Base-by-base conservation (phyloP, 202 grass and related monocot genomes). In the Setaria viridis region DNA sequence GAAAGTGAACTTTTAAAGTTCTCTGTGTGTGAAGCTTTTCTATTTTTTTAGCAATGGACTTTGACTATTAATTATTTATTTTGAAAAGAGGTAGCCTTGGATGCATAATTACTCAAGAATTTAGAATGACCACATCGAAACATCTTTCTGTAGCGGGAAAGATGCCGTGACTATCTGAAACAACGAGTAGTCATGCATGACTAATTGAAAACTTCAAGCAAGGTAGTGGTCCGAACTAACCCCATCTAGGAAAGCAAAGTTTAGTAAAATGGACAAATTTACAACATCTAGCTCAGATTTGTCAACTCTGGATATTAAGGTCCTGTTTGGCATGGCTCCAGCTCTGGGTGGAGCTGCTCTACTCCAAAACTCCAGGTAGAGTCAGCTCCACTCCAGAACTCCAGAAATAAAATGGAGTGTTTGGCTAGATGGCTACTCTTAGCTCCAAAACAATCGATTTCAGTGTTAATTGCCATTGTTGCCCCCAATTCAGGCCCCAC, bases 231-330 rank as follows among this genome's bases (percentile, higher is more conserved):
- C 34, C 33, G 10, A 58, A 82, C 37, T 70, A 45, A 25, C 15
- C 2, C 3, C 9, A 0, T 32, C 20, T 69, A 70, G 10, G 35
- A 77, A 45, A 47, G 49, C 25, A 58, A 79, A 62, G 9, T 25
- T 45, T 55, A 57, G 51, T 21, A 76, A 11, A 39, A 76, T 85
- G 11, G 56, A n/a, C 46, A 77, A 50, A 87, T 76, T 59, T 59
- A 49, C 19, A 42, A 30, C 9, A 70, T 70, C 43, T 30, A 82
- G 2, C 62, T 82, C 50, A 51, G 30, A 62, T 62, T 70, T 20
- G 7, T 82, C 0, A 42, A 43, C 37, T 25, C 32, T 47, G 48
- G 11, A 45, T 65, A 35, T 82, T 35, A 42, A 41, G 25, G 25
- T 25, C 25, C 25, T 25, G 25, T 25, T 25, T 25, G 25, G 25